Conservation (phyloP, 148 eudicot species). For the Cornus kousa region DNA sequence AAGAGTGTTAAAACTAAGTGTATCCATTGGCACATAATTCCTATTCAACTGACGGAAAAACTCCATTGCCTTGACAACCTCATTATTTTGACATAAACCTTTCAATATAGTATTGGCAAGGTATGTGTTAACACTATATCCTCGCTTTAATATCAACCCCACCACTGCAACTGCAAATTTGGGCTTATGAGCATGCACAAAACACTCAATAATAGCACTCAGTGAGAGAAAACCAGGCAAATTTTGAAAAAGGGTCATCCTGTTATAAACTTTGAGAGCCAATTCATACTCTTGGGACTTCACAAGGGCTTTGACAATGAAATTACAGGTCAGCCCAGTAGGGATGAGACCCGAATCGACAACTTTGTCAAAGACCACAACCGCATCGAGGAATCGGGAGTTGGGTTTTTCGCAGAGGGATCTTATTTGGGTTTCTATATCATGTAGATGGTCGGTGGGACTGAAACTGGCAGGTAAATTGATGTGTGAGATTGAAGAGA, state of each 20-base stretch:
- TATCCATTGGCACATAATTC: conserved; percentile 33
- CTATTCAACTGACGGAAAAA: conserved; percentile 31
- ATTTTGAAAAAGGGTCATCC: conserved; percentile 42
- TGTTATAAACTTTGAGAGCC: conserved; percentile 44
- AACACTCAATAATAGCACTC: conserved; percentile 57
- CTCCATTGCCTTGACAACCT: conserved; percentile 44
- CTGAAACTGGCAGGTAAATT: background rate
- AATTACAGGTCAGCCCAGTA: conserved; percentile 42
- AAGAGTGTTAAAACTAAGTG: conserved; percentile 56
- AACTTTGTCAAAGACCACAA: conserved; percentile 31
- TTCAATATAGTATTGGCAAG: conserved; percentile 58
- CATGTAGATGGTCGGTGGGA: background rate
- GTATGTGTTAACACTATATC: conserved; percentile 43
- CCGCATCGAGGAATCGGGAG: conserved; percentile 24
- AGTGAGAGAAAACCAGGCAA: conserved; percentile 44
- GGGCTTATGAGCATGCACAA: conserved; percentile 34
- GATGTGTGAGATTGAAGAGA: background rate
- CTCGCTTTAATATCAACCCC: conserved; percentile 58
- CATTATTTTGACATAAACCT: conserved; percentile 51
- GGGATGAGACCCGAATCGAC: conserved; percentile 33
- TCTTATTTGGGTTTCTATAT: conserved; percentile 36
- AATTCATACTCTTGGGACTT: conserved; percentile 36
- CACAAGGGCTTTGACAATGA: conserved; percentile 42
- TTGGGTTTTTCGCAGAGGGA: conserved; percentile 37
- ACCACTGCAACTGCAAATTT: conserved; percentile 48